Conservation (phyloP, 176 grass and related monocot genomes). For the sorghum (Sorghum bicolor) region Sorghum_bicolor_NCBIv3 NC_012871.2:75804501-75805000, state of each 20-base stretch:
- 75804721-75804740: slow-evolving; percentile 87
- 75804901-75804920: slow-evolving; percentile 58
- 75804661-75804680: slow-evolving; percentile 93
- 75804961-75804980: slow-evolving; percentile 99
- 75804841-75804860: not conserved
- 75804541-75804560: slow-evolving; percentile 41
- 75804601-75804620: slow-evolving; percentile 95
- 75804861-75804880: slow-evolving; percentile 59
- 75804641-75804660: slow-evolving; percentile 98
- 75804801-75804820: slow-evolving; percentile 19
- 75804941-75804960: slow-evolving; percentile 97
- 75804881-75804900: slow-evolving; percentile 89
- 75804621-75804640: slow-evolving; percentile 71
- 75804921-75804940: slow-evolving; percentile 92
- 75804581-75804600: slow-evolving; percentile 84
- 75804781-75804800: slow-evolving; percentile 7
- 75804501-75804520: slow-evolving; percentile 50
- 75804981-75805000: slow-evolving; percentile 96
- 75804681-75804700: slow-evolving; percentile 79
- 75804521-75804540: slow-evolving; percentile 61
- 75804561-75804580: slow-evolving; percentile 70
- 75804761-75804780: slow-evolving; percentile 63
- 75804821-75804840: not conserved
- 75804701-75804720: slow-evolving; percentile 63
- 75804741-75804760: slow-evolving; percentile 87